Conservation (phyloP, 495 filamentous ascomycete species). For the Aspergillus sclerotioniger region DNA sequence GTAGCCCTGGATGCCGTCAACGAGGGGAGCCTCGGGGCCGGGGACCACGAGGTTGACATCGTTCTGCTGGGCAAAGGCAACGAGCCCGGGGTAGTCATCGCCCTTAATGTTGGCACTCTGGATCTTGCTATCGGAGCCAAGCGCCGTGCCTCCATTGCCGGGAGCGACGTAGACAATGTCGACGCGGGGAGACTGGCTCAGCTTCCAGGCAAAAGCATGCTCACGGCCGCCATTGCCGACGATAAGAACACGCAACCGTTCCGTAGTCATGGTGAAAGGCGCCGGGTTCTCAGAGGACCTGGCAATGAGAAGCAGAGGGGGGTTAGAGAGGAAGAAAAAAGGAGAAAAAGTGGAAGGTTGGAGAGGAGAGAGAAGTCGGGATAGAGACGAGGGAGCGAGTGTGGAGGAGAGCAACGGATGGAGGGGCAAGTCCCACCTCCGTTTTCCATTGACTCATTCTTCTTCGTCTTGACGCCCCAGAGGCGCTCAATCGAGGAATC, state of each 20-base stretch:
- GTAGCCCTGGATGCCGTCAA: conserved; percentile 81
- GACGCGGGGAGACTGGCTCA: conserved; percentile 70
- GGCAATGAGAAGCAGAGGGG: background rate
- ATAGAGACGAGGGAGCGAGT: background rate
- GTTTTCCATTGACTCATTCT: no score
- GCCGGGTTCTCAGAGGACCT: conserved; percentile 35
- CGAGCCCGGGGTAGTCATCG: conserved; percentile 74
- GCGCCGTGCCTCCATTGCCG: conserved; percentile 88
- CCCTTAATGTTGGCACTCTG: conserved; percentile 69
- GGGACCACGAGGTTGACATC: conserved; percentile 82
- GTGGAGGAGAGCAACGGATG: background rate
- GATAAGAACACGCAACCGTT: conserved; percentile 66
- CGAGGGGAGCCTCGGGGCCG: conserved; percentile 91
- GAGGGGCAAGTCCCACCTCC: background rate
- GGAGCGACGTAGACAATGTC: conserved; percentile 50
- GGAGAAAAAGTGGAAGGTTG: background rate
- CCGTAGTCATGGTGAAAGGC: conserved; percentile 39
- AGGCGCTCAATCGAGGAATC: no score
- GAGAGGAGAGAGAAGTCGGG: background rate
- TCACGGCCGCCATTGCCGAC: conserved; percentile 93
- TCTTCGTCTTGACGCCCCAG: no score
- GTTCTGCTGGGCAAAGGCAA: conserved; percentile 69
- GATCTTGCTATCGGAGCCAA: conserved; percentile 60
- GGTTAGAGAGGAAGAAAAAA: background rate
- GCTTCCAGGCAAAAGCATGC: conserved; percentile 93